phyloP scores from a whole-genome alignment of 345 rosid genomes.

The Eucalyptus regnans region DNA sequence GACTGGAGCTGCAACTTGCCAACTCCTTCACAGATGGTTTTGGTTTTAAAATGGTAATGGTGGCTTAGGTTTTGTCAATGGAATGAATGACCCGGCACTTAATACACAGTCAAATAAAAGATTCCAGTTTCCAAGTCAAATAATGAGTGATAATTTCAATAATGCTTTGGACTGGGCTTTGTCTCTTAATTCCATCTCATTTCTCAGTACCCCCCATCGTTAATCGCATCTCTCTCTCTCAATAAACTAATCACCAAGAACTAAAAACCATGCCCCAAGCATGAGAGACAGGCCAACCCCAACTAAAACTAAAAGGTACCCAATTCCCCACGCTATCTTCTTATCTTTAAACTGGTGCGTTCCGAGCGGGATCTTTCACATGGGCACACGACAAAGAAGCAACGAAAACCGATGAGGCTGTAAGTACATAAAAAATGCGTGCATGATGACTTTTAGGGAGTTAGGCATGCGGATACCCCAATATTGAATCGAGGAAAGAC shows the following conservation, averaged over 20 bases:
- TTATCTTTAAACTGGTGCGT: neutral
- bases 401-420: constrained; percentile 1
- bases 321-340: constrained; percentile 2
- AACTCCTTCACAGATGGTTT: neutral
- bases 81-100: neutral
- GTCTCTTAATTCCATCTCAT: neutral
- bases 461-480: neutral
- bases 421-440: constrained; percentile 5
- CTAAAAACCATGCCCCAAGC: neutral
- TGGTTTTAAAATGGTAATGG: neutral
- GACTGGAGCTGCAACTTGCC: neutral
- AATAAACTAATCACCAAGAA: neutral
- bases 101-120: neutral
- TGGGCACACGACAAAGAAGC: constrained; percentile 14
- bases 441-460: constrained; percentile 15
- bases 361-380: constrained; percentile 17
- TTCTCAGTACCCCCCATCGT: neutral
- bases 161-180: neutral
- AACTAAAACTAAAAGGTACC: neutral
- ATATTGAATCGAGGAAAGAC: neutral
- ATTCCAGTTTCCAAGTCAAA: neutral
- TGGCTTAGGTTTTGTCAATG: neutral
- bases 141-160: neutral
- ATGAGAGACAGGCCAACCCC: neutral
- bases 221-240: neutral